A percentile compares a stretch with the other conserved stretches of the same genome.
phyloP scores from a whole-genome alignment of 345 rosid species.

The Cochlearia excelsa region DNA sequence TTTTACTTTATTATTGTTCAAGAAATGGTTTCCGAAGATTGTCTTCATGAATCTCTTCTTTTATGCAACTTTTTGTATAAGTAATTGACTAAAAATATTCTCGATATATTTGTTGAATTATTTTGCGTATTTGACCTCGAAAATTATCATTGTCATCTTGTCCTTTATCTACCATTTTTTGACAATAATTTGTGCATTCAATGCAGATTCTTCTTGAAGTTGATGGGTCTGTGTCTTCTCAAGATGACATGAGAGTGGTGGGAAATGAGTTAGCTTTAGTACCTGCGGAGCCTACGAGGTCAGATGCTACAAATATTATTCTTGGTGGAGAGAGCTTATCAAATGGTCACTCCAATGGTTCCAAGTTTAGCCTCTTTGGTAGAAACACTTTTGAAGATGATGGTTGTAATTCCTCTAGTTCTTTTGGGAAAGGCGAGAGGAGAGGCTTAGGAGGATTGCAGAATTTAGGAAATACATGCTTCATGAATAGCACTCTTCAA shows the following conservation, averaged over 20 bases:
- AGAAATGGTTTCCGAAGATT: too few relatives aligned
- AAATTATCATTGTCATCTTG: too few relatives aligned
- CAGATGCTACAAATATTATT: constrained; percentile 46
- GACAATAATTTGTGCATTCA: constrained; percentile 21
- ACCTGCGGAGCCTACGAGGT: constrained; percentile 74
- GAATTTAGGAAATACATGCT: constrained; percentile 96
- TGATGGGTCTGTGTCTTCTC: constrained; percentile 49
- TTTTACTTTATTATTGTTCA: too few relatives aligned
- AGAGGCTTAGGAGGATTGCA: constrained; percentile 92
- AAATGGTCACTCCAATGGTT: constrained; percentile 57
- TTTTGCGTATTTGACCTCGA: too few relatives aligned
- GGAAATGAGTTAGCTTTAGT: constrained; percentile 83
- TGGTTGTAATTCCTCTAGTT: constrained; percentile 38
- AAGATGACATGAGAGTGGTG: constrained; percentile 54
- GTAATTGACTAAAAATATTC: too few relatives aligned
- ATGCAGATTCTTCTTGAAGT: constrained; percentile 82
- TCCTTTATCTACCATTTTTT: too few relatives aligned
- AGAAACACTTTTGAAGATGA: constrained; percentile 44
- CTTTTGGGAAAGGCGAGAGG: constrained; percentile 54
- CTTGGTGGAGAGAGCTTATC: constrained; percentile 81
- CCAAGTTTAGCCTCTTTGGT: constrained; percentile 37
- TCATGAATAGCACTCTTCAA: constrained; percentile 95
- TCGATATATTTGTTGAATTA: too few relatives aligned
- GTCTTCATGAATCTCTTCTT: constrained; percentile 1
- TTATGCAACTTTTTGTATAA: constrained; percentile 17